Evolutionary conservation across 2,329 filamentous ascomycete genomes (phyloP).

Genomic region (Nothopassalora personata): DNA sequence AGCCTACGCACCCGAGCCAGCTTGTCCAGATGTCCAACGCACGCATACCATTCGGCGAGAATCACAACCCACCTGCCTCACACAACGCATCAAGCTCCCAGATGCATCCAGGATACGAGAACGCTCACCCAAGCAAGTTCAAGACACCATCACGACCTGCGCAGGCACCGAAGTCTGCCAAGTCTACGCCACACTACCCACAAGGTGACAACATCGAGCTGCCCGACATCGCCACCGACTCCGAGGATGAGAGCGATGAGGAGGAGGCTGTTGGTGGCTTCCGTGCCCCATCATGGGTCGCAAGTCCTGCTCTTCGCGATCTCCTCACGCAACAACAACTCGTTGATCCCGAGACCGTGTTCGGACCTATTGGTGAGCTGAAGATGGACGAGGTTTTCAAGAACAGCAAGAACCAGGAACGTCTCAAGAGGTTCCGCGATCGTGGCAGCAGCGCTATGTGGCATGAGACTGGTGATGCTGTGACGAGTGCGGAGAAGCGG

Average conservation of each 20-base stretch:
- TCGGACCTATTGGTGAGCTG: slow-evolving; percentile 79
- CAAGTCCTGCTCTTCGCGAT: slow-evolving; percentile 73
- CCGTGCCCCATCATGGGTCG: slow-evolving; percentile 74
- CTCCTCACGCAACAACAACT: slow-evolving; percentile 77
- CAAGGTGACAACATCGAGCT: slow-evolving; percentile 87
- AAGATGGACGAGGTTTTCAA: slow-evolving; percentile 96
- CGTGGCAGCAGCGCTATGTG: slow-evolving; percentile 94
- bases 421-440: slow-evolving; percentile 80
- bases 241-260: slow-evolving; percentile 74
- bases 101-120: slow-evolving; percentile 8
- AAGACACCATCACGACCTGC: slow-evolving; percentile 63
- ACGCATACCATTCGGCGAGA: slow-evolving; percentile 83
- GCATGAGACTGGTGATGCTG: slow-evolving; percentile 64
- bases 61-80: slow-evolving; percentile 46
- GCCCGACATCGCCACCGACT: slow-evolving; percentile 92
- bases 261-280: slow-evolving; percentile 46
- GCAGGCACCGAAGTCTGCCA: slow-evolving; percentile 53
- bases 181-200: slow-evolving; percentile 78
- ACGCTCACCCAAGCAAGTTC: slow-evolving; percentile 36
- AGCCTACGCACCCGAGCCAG: slow-evolving; percentile 61
- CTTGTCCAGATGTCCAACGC: slow-evolving; percentile 84
- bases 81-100: slow-evolving; percentile 31
- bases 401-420: slow-evolving; percentile 66
- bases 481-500: slow-evolving; percentile 83
- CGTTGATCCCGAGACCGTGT: slow-evolving; percentile 77